Evolutionary conservation across 164 flowering plant species (phyloP).

Genomic region (Magnolia officinalis): DNA sequence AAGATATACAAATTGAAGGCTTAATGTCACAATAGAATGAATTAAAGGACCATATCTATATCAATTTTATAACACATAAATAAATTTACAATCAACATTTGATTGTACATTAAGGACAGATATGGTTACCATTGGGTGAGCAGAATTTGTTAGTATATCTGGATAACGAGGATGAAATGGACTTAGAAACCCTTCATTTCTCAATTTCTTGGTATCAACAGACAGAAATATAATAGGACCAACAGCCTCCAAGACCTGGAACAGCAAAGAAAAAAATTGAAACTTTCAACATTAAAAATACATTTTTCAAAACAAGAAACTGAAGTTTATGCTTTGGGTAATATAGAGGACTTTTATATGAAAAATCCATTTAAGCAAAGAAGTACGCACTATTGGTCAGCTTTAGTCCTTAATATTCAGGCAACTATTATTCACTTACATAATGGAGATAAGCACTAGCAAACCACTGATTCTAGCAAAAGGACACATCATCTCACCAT

Average conservation of each 20-base stretch:
- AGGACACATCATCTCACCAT: neutral
- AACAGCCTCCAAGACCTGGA: conserved; percentile 95
- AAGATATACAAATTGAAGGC: neutral
- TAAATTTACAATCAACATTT: neutral
- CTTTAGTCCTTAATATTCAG: neutral
- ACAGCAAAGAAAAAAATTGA: conserved; percentile 4
- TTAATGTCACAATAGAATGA: neutral
- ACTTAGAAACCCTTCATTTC: conserved; percentile 98
- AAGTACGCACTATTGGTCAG: neutral
- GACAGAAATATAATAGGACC: conserved; percentile 90
- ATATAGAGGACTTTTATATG: neutral
- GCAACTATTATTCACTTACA: neutral
- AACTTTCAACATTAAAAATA: neutral
- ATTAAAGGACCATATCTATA: neutral
- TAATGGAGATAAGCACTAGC: no score
- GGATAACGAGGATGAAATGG: conserved; percentile 99
- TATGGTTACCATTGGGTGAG: conserved; percentile 85
- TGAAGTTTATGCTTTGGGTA: neutral
- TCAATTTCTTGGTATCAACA: conserved; percentile 85
- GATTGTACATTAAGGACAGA: conserved; percentile 2
- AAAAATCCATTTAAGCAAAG: neutral
- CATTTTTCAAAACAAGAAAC: neutral
- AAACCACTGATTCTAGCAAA: neutral
- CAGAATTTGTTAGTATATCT: conserved; percentile 97
- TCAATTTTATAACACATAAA: neutral